phyloP scores from a whole-genome alignment of 768 basidiomycete species.

The Auricularia sp. region DNA sequence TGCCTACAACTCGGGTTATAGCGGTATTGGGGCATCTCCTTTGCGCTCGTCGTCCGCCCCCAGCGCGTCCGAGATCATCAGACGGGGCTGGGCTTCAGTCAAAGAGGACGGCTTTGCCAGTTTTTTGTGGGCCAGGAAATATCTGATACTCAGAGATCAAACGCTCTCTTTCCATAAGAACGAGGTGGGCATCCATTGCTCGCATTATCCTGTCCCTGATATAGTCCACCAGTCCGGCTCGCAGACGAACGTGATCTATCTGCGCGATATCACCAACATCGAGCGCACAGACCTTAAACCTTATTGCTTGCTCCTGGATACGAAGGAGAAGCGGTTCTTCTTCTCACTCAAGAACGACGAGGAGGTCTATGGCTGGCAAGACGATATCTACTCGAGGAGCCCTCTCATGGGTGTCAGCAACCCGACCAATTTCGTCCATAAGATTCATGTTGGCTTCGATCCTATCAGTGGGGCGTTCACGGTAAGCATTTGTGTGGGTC shows the following conservation, averaged over 20 bases:
- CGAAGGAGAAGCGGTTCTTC: slow-evolving; percentile 72
- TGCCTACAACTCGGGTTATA: slow-evolving; percentile 57
- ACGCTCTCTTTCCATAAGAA: slow-evolving; percentile 78
- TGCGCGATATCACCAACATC: slow-evolving; percentile 76
- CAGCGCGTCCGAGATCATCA: slow-evolving; percentile 39
- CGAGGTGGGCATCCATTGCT: slow-evolving; percentile 53
- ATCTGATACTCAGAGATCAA: slow-evolving; percentile 76
- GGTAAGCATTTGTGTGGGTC: too few relatives aligned
- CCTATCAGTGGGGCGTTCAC: slow-evolving; percentile 90
- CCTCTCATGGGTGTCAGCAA: slow-evolving; percentile 89
- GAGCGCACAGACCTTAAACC: slow-evolving; percentile 92
- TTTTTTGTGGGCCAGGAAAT: slow-evolving; percentile 87
- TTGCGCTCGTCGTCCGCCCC: slow-evolving; percentile 21
- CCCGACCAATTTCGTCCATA: slow-evolving; percentile 97
- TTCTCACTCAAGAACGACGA: slow-evolving; percentile 86
- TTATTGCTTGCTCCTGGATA: slow-evolving; percentile 83
- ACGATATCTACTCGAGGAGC: slow-evolving; percentile 88
- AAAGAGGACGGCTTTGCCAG: slow-evolving; percentile 93
- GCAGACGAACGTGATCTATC: slow-evolving; percentile 49
- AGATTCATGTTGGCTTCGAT: slow-evolving; percentile 97
- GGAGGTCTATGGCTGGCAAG: slow-evolving; percentile 97
- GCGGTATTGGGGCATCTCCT: slow-evolving; percentile 76
- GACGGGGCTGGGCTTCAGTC: slow-evolving; percentile 67
- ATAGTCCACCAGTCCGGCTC: too few relatives aligned
- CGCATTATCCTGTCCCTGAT: too few relatives aligned